These are phyloP conservation scores for Linderina pennispora DNA, from an alignment of 192 early-diverging fungal genomes.

Conservation along the genomic window DNA sequence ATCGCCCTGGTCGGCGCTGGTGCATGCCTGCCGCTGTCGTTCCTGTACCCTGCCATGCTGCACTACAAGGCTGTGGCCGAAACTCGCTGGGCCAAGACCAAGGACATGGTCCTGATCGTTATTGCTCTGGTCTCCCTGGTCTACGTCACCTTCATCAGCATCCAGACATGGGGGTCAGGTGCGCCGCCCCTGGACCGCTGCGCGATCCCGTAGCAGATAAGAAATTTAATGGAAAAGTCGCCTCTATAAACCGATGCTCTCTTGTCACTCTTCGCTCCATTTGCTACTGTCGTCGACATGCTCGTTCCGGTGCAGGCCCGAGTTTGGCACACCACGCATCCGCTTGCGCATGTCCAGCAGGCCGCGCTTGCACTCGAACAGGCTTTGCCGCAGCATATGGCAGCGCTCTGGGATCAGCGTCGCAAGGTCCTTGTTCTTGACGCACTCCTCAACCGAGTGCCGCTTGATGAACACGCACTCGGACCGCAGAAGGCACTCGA, in stretches of 20 bases:
- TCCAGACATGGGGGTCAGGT: slow-evolving; percentile 46
- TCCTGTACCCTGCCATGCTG: slow-evolving; percentile 85
- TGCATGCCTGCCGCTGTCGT: slow-evolving; percentile 65
- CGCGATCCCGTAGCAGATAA: background rate
- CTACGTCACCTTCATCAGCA: slow-evolving; percentile 76
- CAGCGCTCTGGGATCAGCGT: slow-evolving; percentile 26
- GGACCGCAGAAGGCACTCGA: slow-evolving; percentile 37
- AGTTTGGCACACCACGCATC: slow-evolving; percentile 37
- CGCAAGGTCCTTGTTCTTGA: slow-evolving; percentile 32
- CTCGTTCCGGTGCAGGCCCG: slow-evolving; percentile 12
- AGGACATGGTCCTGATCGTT: slow-evolving; percentile 56
- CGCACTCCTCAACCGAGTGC: slow-evolving; percentile 35
- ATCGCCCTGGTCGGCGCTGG: slow-evolving; percentile 78
- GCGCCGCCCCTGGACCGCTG: slow-evolving; percentile 33
- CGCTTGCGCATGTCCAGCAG: slow-evolving; percentile 45
- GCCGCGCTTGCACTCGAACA: slow-evolving; percentile 46
- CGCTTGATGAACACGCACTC: slow-evolving; percentile 43
- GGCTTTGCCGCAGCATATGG: slow-evolving; percentile 27
- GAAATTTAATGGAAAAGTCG: too few relatives aligned
- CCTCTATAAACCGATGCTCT: too few relatives aligned
- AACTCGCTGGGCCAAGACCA: slow-evolving; percentile 38
- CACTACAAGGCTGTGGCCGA: slow-evolving; percentile 63
- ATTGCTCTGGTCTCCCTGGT: slow-evolving; percentile 68
- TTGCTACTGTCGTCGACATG: slow-evolving; percentile 27
- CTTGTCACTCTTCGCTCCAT: slow-evolving; percentile 20